These are phyloP conservation scores for Podosphaera xanthii DNA, from an alignment of 2,329 filamentous ascomycete species.

Conservation along the genomic window DNA sequence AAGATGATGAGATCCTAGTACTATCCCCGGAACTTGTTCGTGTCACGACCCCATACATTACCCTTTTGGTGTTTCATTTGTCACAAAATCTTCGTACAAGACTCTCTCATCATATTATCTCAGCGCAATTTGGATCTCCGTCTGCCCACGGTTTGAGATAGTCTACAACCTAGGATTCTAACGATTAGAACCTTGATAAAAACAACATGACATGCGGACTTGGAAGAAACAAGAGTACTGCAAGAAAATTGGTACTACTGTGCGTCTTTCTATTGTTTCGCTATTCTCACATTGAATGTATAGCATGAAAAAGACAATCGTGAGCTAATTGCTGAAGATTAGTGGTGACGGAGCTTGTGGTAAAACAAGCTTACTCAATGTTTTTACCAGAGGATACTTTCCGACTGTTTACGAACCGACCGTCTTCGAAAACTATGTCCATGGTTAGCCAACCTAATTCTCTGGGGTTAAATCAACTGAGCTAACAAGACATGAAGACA, in stretches of 20 bases:
- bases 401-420: slow-evolving; percentile 96
- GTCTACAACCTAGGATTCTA: too few species aligned
- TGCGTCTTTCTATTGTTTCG: slow-evolving; percentile 21
- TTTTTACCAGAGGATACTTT: slow-evolving; percentile 97
- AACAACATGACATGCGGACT: slow-evolving; percentile 15
- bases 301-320: not conserved
- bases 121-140: too few species aligned
- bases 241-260: slow-evolving; percentile 54
- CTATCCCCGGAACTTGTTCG: too few species aligned
- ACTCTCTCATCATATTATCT: too few species aligned
- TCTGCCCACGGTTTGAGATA: too few species aligned
- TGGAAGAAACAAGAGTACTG: slow-evolving; percentile 39
- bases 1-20: too few species aligned
- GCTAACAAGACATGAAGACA: slow-evolving; percentile 34
- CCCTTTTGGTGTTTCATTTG: too few species aligned
- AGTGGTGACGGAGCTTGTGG: slow-evolving; percentile 91
- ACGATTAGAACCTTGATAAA: not conserved
- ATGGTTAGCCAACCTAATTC: slow-evolving; percentile 35
- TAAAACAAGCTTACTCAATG: slow-evolving; percentile 91
- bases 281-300: not conserved
- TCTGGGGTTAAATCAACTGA: not conserved
- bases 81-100: too few species aligned
- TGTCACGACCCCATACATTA: too few species aligned
- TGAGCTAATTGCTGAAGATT: slow-evolving; percentile 8
- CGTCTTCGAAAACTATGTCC: slow-evolving; percentile 97